These are phyloP conservation scores for Nakazawaea siamensis DNA, from an alignment of 805 yeast genomes.

Conservation along the genomic window DNA sequence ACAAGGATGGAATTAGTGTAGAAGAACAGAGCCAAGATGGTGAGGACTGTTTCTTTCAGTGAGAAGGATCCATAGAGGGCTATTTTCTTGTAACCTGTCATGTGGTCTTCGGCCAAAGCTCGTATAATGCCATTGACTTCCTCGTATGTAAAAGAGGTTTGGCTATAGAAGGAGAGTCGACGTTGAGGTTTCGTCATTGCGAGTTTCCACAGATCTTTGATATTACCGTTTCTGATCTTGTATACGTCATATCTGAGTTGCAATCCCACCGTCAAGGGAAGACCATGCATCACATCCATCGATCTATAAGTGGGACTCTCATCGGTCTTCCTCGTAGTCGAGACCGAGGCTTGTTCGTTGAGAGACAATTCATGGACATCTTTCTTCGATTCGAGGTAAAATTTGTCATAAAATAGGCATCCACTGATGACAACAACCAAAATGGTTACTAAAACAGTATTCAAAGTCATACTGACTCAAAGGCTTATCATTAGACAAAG, in stretches of 20 bases:
- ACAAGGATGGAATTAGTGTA: conserved; percentile 4
- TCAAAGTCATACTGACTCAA: no score
- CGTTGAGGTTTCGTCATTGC: conserved; percentile 18
- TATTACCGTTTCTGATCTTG: conserved; percentile 63
- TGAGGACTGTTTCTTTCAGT: conserved; percentile 14
- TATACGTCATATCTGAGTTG: conserved; percentile 51
- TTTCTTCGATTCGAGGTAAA: conserved; percentile 27
- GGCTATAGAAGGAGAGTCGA: no score
- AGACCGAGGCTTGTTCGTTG: conserved; percentile 55
- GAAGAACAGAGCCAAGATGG: conserved; percentile 21
- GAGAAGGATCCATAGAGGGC: conserved; percentile 17
- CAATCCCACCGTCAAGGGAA: conserved; percentile 61
- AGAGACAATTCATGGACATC: conserved; percentile 55
- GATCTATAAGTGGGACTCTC: conserved; percentile 78
- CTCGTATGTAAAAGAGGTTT: conserved; percentile 11
- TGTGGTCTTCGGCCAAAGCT: neutral
- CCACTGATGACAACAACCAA: neutral
- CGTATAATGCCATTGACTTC: neutral
- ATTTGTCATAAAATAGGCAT: conserved; percentile 6
- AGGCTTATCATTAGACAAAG: no score
- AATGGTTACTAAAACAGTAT: conserved; percentile 1
- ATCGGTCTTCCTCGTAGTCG: conserved; percentile 51
- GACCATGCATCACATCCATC: conserved; percentile 63
- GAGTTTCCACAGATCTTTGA: conserved; percentile 67
- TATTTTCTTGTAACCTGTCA: conserved; percentile 15